Conservation (phyloP, 371 early-diverging fungal genomes). For the Saksenaea oblongispora region DNA sequence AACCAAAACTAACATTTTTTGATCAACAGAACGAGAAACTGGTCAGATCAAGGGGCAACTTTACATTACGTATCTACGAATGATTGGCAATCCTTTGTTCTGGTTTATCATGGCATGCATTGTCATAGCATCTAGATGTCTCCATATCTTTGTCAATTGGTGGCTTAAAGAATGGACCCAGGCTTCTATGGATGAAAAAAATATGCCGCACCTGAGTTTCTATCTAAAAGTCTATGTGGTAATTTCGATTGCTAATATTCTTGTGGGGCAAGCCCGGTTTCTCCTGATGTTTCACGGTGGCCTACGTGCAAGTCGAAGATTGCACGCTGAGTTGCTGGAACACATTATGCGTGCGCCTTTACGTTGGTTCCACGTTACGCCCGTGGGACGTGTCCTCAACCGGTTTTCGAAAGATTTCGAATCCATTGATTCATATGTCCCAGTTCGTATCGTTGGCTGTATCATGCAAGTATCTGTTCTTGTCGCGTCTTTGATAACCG, state of each 20-base stretch:
- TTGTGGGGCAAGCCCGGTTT: neutral
- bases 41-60: neutral
- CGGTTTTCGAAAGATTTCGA: constrained; percentile 10
- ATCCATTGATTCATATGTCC: neutral
- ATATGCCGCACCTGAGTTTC: neutral
- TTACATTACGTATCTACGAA: neutral
- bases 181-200: neutral
- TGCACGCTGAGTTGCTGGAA: neutral
- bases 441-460: neutral
- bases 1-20: neutral
- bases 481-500: neutral
- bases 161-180: neutral
- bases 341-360: constrained; percentile 4
- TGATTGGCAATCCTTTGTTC: neutral
- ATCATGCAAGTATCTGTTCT: neutral
- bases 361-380: neutral
- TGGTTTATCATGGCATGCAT: neutral
- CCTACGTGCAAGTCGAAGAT: neutral
- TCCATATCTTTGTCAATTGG: neutral
- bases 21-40: neutral
- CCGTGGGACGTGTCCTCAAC: constrained; percentile 3
- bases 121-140: neutral
- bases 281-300: neutral
- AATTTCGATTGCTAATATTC: neutral
- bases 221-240: neutral